A percentile compares a stretch with the other conserved stretches of the same genome.
These are phyloP conservation scores for Clonostachys sp. DNA, from an alignment of 2,329 filamentous ascomycete species.

Conservation along the genomic window DNA sequence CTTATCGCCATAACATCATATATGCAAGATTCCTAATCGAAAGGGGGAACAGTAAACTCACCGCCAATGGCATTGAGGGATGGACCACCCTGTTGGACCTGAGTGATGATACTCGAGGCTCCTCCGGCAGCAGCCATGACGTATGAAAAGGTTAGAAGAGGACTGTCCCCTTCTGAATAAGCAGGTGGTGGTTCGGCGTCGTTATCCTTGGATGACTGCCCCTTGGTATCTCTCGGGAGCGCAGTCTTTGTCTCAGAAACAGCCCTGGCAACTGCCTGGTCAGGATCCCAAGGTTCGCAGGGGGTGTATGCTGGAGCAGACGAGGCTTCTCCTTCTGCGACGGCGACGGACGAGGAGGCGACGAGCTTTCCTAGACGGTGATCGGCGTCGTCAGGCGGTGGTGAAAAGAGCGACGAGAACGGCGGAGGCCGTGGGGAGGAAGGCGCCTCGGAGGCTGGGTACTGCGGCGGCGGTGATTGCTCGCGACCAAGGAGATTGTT, in stretches of 20 bases:
- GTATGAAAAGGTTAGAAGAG: constrained; percentile 88
- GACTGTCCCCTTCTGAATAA: constrained; percentile 92
- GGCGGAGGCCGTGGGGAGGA: constrained; percentile 51
- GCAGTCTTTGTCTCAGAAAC: constrained; percentile 78
- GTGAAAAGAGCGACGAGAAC: constrained; percentile 56
- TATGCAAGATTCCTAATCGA: neutral
- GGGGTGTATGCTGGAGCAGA: constrained; percentile 51
- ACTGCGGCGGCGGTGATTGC: constrained; percentile 54
- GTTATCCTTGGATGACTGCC: constrained; percentile 67
- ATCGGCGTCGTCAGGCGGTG: constrained; percentile 13
- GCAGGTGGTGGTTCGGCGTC: constrained; percentile 93
- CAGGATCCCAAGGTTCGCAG: constrained; percentile 23
- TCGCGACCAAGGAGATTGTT: constrained; percentile 16
- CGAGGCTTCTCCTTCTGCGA: constrained; percentile 20
- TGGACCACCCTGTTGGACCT: constrained; percentile 91
- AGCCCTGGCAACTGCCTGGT: constrained; percentile 33
- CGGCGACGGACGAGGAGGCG: neutral
- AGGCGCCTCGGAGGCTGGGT: constrained; percentile 51
- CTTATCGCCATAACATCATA: neutral
- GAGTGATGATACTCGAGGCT: constrained; percentile 97
- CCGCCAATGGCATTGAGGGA: constrained; percentile 87
- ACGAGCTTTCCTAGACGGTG: neutral
- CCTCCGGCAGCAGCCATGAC: constrained; percentile 97
- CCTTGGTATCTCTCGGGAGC: constrained; percentile 77
- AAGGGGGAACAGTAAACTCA: constrained; percentile 30